A percentile compares a stretch with the other conserved stretches of the same genome.
phyloP scores from a whole-genome alignment of 1,284 basidiomycete genomes.

The Leccinum insigne region DNA sequence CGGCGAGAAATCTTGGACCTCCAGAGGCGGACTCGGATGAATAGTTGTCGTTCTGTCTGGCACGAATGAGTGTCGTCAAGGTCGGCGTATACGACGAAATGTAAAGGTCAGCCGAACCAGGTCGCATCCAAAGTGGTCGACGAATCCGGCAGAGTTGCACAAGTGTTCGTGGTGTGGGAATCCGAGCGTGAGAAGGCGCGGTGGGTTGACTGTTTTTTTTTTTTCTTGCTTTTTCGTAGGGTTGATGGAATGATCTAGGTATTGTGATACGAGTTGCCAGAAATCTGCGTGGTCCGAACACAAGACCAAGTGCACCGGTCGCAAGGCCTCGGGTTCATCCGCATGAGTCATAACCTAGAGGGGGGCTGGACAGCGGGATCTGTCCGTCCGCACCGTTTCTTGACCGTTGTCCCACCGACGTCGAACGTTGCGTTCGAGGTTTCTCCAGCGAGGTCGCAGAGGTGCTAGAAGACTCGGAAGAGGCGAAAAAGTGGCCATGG shows the following conservation, averaged over 20 bases:
- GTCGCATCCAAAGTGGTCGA: conserved; percentile 40
- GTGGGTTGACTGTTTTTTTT: conserved; percentile 24
- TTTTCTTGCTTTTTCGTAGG: background rate
- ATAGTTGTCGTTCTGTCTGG: conserved; percentile 1
- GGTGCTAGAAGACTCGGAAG: conserved; percentile 67
- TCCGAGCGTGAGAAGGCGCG: conserved; percentile 48
- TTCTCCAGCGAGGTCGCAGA: conserved; percentile 64
- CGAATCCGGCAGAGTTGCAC: conserved; percentile 48
- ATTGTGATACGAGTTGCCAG: conserved; percentile 52
- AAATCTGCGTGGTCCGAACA: conserved; percentile 51
- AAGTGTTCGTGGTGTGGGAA: conserved; percentile 60
- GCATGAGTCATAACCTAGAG: background rate
- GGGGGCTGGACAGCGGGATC: background rate
- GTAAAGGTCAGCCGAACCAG: conserved; percentile 25
- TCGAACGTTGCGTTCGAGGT: background rate
- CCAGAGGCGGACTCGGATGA: background rate
- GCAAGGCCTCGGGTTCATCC: conserved; percentile 10
- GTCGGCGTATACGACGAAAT: conserved; percentile 37
- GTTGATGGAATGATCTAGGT: conserved; percentile 32
- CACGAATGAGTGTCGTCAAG: conserved; percentile 28
- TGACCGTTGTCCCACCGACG: background rate
- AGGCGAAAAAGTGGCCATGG: conserved; percentile 72
- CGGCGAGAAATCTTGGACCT: conserved; percentile 6
- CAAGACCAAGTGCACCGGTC: conserved; percentile 39
- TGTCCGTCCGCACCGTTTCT: conserved; percentile 1